Percentiles rank a stretch among this genome's conserved stretches.
Evolutionary conservation across 768 basidiomycete species (phyloP).

Genomic region (Tulasnella calospora): DNA sequence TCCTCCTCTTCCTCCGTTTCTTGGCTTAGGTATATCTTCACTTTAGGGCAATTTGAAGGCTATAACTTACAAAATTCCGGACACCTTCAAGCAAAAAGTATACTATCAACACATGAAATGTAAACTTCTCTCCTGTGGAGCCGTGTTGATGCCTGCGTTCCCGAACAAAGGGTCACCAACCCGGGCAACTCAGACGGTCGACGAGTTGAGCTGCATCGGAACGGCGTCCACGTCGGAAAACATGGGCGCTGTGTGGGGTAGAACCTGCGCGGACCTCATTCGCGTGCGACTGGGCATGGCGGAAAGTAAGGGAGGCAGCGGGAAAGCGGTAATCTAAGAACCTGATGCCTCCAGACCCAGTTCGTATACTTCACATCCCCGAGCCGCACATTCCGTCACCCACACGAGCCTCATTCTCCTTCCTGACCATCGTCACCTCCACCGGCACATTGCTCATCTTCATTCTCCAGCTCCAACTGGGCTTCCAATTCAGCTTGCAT

Average conservation of each 20-base stretch:
- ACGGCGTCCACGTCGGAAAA: background rate
- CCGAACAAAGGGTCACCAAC: background rate
- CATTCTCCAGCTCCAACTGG: slow-evolving; percentile 23
- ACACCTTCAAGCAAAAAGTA: too few species aligned
- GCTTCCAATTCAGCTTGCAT: slow-evolving; percentile 27
- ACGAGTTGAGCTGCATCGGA: background rate
- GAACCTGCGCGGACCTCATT: background rate
- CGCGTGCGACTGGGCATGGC: background rate
- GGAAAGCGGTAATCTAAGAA: too few species aligned
- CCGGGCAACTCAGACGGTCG: background rate
- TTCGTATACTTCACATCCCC: background rate
- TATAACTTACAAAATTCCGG: too few species aligned
- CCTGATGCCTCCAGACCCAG: background rate
- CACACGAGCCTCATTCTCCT: background rate
- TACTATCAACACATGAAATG: background rate
- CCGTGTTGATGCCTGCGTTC: background rate
- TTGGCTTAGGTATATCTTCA: too few species aligned
- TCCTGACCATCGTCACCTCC: background rate
- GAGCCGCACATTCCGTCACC: background rate
- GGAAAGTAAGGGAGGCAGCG: background rate
- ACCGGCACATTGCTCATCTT: slow-evolving; percentile 5
- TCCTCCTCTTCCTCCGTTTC: too few species aligned
- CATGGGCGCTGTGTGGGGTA: background rate
- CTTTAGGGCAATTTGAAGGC: too few species aligned
- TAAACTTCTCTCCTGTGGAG: background rate